A percentile compares a stretch with the other conserved stretches of the same genome.
Evolutionary conservation across 371 early-diverging fungal species (phyloP).

Genomic region (Sporodiniella umbellata): DNA sequence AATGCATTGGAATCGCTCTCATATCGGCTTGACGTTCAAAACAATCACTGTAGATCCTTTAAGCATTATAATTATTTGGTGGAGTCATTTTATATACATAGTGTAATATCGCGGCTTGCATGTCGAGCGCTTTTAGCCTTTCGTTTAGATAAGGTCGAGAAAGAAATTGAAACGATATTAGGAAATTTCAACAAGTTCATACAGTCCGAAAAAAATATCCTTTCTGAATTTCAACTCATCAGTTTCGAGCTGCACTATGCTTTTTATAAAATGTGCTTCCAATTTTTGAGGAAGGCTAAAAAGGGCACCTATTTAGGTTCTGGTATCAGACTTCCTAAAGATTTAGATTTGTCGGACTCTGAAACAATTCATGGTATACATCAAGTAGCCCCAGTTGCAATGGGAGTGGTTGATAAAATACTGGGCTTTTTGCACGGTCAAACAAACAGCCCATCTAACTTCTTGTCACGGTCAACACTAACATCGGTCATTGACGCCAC

Average conservation of each 20-base stretch:
- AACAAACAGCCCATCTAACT: not conserved
- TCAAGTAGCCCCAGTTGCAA: not conserved
- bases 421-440: constrained; percentile 1
- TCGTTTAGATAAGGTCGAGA: not conserved
- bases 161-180: not conserved
- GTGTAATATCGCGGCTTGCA: constrained; percentile 15
- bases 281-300: constrained; percentile 1
- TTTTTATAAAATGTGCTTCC: constrained; percentile 8
- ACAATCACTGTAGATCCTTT: constrained; percentile 18
- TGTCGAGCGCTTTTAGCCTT: not conserved
- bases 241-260: constrained; percentile 8
- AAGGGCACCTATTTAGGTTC: not conserved
- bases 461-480: constrained; percentile 11
- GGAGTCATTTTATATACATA: constrained; percentile 31
- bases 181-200: constrained; percentile 10
- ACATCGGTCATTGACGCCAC: constrained; percentile 9
- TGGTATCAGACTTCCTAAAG: not conserved
- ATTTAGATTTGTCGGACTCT: constrained; percentile 11
- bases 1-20: constrained; percentile 17
- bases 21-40: constrained; percentile 24
- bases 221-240: constrained; percentile 11
- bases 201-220: not conserved
- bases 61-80: constrained; percentile 23
- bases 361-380: constrained; percentile 2
- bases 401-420: constrained; percentile 1